A percentile compares a stretch with the other conserved stretches of the same genome.
Conservation (phyloP, 768 basidiomycete genomes). For the Russula olivacea region DNA sequence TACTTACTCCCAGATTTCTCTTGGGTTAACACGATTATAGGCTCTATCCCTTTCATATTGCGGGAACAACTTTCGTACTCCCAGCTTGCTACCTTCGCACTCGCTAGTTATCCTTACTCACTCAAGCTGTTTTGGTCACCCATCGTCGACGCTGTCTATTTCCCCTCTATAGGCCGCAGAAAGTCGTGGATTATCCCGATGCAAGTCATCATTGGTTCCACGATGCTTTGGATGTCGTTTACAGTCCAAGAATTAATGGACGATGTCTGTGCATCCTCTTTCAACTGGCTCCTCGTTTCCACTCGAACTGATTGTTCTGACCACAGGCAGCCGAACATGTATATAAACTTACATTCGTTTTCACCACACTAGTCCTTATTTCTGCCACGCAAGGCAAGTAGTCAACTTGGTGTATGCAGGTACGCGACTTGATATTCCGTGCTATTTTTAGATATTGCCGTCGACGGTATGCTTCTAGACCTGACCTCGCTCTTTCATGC, state of each 20-base stretch:
- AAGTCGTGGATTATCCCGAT: conserved; percentile 99
- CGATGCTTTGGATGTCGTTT: conserved; percentile 74
- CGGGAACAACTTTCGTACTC: conserved; percentile 95
- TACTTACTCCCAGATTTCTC: neutral
- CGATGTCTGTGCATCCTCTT: conserved; percentile 46
- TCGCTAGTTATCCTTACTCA: conserved; percentile 92
- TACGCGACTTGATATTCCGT: conserved; percentile 21
- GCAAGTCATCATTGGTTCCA: conserved; percentile 79
- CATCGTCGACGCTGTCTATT: conserved; percentile 88
- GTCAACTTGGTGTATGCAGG: neutral
- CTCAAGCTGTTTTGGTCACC: conserved; percentile 97
- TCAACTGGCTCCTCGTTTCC: conserved; percentile 4
- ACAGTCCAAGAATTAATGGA: conserved; percentile 73
- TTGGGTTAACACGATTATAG: conserved; percentile 35
- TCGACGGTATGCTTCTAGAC: conserved; percentile 64
- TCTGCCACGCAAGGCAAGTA: conserved; percentile 90
- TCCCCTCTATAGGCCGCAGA: conserved; percentile 77
- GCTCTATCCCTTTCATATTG: conserved; percentile 94
- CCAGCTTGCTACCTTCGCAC: conserved; percentile 88
- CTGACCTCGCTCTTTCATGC: conserved; percentile 36
- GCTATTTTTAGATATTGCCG: conserved; percentile 74
- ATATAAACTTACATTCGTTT: conserved; percentile 68
- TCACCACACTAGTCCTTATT: conserved; percentile 86
- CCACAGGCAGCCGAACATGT: conserved; percentile 77
- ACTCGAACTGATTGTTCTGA: conserved; percentile 13